Conservation (phyloP, 306 rosid genomes). For the Pueraria montana region DNA sequence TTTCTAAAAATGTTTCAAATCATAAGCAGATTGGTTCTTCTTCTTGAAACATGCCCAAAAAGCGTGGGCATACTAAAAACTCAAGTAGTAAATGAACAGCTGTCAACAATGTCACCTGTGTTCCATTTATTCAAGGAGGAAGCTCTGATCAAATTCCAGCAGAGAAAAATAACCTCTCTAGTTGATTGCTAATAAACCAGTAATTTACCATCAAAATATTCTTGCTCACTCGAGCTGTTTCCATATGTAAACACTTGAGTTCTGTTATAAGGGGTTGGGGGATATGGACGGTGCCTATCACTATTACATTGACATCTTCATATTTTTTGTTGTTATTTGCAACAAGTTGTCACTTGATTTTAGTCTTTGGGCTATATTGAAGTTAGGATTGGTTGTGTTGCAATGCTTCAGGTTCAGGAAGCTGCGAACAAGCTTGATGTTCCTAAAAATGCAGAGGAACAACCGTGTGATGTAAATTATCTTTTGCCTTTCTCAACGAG, state of each 20-base stretch:
- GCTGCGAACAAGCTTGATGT: constrained; percentile 45
- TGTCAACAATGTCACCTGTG: neutral
- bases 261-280: neutral
- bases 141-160: constrained; percentile 10
- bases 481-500: too few relatives aligned
- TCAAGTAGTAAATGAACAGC: neutral
- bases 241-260: neutral
- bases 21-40: neutral
- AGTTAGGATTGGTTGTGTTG: constrained; percentile 44
- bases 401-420: constrained; percentile 61
- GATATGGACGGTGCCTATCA: neutral
- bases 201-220: constrained; percentile 18
- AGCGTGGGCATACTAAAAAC: neutral
- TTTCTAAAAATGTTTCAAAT: constrained; percentile 14
- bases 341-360: constrained; percentile 33
- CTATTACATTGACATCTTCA: constrained; percentile 11
- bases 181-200: neutral
- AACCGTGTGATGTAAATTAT: constrained; percentile 42
- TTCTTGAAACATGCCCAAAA: neutral
- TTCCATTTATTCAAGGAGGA: constrained; percentile 5
- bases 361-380: constrained; percentile 39
- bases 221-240: neutral
- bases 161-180: too few relatives aligned
- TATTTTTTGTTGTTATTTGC: constrained; percentile 18
- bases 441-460: constrained; percentile 48